Evolutionary conservation across 208 protist species (phyloP).

Genomic region (Trypanosoma grayi): DNA sequence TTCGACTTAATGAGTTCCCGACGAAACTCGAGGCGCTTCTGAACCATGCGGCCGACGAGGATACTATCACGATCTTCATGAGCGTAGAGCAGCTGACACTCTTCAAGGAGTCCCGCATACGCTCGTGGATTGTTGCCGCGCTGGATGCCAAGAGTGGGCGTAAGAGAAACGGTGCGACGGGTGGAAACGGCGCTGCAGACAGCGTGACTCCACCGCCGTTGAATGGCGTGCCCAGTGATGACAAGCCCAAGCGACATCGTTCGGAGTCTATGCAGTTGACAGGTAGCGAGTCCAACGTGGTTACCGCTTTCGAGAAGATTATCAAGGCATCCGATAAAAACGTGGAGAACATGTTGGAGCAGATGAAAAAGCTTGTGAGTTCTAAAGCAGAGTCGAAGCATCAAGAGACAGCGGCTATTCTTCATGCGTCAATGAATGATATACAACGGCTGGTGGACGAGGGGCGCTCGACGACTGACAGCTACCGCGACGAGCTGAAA

Average conservation of each 20-base stretch:
- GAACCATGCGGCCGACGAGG: constrained; percentile 69
- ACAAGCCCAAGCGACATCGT: constrained; percentile 26
- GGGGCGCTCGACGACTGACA: constrained; percentile 31
- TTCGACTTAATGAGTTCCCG: constrained; percentile 82
- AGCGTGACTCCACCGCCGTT: constrained; percentile 1
- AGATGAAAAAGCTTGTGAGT: constrained; percentile 61
- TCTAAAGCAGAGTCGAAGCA: constrained; percentile 50
- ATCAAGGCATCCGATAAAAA: constrained; percentile 44
- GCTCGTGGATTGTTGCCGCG: constrained; percentile 70
- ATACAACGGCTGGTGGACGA: constrained; percentile 78
- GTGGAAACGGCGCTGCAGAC: not conserved
- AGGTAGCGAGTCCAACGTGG: constrained; percentile 7
- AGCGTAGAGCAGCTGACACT: constrained; percentile 36
- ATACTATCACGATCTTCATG: constrained; percentile 76
- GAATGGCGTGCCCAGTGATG: not conserved
- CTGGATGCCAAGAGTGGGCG: constrained; percentile 33
- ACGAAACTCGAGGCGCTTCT: constrained; percentile 79
- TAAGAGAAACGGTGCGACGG: not conserved
- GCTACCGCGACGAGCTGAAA: constrained; percentile 35
- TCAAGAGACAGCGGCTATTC: constrained; percentile 30
- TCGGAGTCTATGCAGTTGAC: constrained; percentile 20
- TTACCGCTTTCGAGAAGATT: constrained; percentile 30
- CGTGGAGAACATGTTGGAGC: constrained; percentile 41
- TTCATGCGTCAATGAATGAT: constrained; percentile 49
- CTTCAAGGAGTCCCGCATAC: constrained; percentile 81